Evolutionary conservation across 2,329 filamentous ascomycete species (phyloP).

Genomic region (Ophiostoma novo-ulmi): DNA sequence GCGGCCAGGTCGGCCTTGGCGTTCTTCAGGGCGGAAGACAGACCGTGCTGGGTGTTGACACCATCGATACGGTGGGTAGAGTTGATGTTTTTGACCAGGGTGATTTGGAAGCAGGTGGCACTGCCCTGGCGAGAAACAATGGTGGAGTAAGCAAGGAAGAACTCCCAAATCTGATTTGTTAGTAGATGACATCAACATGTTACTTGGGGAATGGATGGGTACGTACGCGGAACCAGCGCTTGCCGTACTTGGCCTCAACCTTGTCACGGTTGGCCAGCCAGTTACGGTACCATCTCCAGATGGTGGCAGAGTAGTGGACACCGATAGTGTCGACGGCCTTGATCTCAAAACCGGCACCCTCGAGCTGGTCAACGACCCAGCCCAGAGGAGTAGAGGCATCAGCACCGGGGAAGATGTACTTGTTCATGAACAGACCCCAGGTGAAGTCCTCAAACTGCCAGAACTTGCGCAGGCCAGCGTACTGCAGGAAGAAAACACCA

Average conservation of each 20-base stretch:
- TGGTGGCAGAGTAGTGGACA: constrained; percentile 91
- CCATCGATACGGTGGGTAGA: constrained; percentile 76
- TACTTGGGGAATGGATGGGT: not conserved
- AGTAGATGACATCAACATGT: not conserved
- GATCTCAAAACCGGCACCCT: constrained; percentile 83
- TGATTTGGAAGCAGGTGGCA: constrained; percentile 83
- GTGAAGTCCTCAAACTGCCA: constrained; percentile 99
- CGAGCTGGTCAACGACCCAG: constrained; percentile 77
- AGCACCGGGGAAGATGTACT: constrained; percentile 95
- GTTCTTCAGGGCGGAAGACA: constrained; percentile 54
- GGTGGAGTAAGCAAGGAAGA: constrained; percentile 79
- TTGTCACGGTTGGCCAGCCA: constrained; percentile 93
- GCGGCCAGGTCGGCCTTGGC: constrained; percentile 34
- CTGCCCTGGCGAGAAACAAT: constrained; percentile 79
- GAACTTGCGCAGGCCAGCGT: constrained; percentile 83
- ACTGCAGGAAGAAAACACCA: constrained; percentile 92
- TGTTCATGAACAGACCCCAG: constrained; percentile 99
- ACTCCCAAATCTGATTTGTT: constrained; percentile 68
- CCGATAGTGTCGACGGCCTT: constrained; percentile 90
- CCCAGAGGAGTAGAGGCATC: constrained; percentile 92
- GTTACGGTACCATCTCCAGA: constrained; percentile 99
- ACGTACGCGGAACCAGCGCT: constrained; percentile 75
- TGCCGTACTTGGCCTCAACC: constrained; percentile 90
- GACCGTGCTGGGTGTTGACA: constrained; percentile 61
- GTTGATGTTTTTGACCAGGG: constrained; percentile 85